Conservation (phyloP, 345 rosid species). For the Ceriops zippeliana region DNA sequence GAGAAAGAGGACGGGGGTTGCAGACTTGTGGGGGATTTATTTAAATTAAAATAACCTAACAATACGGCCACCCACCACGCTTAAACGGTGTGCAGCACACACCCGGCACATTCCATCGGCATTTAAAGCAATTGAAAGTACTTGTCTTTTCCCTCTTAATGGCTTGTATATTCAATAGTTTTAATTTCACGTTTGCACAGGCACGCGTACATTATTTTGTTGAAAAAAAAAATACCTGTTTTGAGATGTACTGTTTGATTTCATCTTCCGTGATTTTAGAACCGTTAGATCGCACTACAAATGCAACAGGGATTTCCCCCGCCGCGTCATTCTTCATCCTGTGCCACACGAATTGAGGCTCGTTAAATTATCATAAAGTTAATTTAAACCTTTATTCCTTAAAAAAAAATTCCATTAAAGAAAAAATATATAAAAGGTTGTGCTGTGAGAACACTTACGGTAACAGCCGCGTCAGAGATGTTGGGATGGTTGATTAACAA, state of each 20-base stretch:
- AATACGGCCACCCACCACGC: too few relatives aligned
- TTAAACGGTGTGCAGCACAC: too few relatives aligned
- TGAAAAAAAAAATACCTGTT: slow-evolving; percentile 46
- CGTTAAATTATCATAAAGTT: background rate
- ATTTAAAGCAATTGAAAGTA: too few relatives aligned
- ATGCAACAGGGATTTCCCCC: slow-evolving; percentile 79
- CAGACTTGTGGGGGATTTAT: too few relatives aligned
- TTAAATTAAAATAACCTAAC: too few relatives aligned
- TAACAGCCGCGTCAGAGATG: slow-evolving; percentile 58
- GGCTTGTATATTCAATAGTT: too few relatives aligned
- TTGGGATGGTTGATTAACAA: slow-evolving; percentile 44
- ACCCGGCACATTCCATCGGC: too few relatives aligned
- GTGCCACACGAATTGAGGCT: slow-evolving; percentile 2
- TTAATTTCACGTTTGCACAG: too few relatives aligned
- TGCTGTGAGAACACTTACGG: slow-evolving; percentile 36
- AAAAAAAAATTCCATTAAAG: background rate
- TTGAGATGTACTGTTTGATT: slow-evolving; percentile 59
- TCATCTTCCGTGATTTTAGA: slow-evolving; percentile 66
- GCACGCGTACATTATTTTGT: background rate
- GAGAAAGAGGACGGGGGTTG: too few relatives aligned
- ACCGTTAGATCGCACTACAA: slow-evolving; percentile 57
- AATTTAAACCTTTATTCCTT: background rate
- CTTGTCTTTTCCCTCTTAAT: too few relatives aligned
- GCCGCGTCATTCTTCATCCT: slow-evolving; percentile 87
- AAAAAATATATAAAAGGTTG: background rate